A percentile compares a stretch with the other conserved stretches of the same genome.
Evolutionary conservation across 177 flowering plant species (phyloP).

Genomic region (Vitis hybrid): DNA sequence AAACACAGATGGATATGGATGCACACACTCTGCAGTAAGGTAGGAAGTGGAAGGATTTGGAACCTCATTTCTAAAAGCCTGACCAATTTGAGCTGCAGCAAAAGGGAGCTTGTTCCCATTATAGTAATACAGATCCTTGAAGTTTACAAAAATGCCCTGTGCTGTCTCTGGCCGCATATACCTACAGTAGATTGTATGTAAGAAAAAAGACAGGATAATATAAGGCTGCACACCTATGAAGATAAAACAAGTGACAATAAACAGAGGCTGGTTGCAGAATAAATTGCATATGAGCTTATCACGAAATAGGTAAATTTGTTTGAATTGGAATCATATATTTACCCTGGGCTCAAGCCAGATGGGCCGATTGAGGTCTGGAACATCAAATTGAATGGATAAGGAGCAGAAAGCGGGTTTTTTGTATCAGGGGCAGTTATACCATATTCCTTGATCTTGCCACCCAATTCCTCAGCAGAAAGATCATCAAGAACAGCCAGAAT

Average conservation of each 20-base stretch:
- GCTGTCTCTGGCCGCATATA: constrained; percentile 98
- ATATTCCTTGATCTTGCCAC: constrained; percentile 88
- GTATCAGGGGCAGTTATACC: constrained; percentile 94
- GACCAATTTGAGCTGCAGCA: constrained; percentile 99
- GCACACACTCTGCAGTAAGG: not conserved
- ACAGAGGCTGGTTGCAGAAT: not conserved
- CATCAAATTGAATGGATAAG: constrained; percentile 72
- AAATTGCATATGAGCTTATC: too few species aligned
- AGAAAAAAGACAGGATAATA: not conserved
- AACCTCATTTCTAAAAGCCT: constrained; percentile 99
- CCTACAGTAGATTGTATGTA: constrained; percentile 30
- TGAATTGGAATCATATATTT: constrained; percentile 16
- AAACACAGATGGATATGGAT: not conserved
- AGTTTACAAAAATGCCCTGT: constrained; percentile 96
- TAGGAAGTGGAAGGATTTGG: not conserved
- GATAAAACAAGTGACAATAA: too few species aligned
- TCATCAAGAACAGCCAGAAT: constrained; percentile 87
- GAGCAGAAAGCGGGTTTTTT: constrained; percentile 86
- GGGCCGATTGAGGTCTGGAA: constrained; percentile 62
- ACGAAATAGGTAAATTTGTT: too few species aligned
- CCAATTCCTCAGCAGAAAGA: constrained; percentile 75
- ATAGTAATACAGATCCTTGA: constrained; percentile 87
- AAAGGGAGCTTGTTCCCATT: constrained; percentile 96
- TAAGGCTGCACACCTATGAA: too few species aligned
- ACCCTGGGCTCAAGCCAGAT: constrained; percentile 81